Percentiles rank a stretch among this genome's conserved stretches.
Conservation (phyloP, 768 basidiomycete genomes). For the Mycena kentingensis region DNA sequence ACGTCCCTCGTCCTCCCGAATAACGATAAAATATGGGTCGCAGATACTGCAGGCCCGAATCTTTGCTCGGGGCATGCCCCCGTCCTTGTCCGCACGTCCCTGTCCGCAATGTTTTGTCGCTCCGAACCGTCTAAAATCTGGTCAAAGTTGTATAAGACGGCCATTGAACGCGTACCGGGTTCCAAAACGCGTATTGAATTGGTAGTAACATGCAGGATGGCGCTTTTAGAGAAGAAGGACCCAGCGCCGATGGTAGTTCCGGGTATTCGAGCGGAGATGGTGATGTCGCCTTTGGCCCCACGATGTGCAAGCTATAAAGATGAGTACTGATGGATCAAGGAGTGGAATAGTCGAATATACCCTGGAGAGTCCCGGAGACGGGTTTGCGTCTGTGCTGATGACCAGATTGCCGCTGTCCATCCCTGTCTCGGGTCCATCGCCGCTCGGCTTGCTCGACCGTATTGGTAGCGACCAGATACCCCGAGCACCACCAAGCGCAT, state of each 20-base stretch:
- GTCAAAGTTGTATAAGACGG: too few relatives aligned
- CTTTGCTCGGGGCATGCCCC: conserved; percentile 69
- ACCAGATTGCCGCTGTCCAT: conserved; percentile 72
- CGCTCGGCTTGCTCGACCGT: conserved; percentile 61
- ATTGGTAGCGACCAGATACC: conserved; percentile 85
- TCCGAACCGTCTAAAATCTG: conserved; percentile 71
- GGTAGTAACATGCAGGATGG: conserved; percentile 84
- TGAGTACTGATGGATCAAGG: neutral
- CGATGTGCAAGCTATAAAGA: conserved; percentile 1
- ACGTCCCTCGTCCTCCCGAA: conserved; percentile 91
- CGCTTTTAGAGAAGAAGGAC: conserved; percentile 83
- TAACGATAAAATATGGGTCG: conserved; percentile 83
- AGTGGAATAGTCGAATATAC: conserved; percentile 43
- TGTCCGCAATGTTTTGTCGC: conserved; percentile 79
- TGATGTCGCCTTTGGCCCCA: conserved; percentile 56
- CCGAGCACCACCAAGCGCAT: conserved; percentile 75
- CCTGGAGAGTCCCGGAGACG: conserved; percentile 77
- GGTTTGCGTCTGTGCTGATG: conserved; percentile 84
- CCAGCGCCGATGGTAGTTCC: conserved; percentile 82
- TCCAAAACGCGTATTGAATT: conserved; percentile 81
- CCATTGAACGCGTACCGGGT: conserved; percentile 54
- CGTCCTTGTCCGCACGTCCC: too few relatives aligned
- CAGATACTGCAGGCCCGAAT: conserved; percentile 82
- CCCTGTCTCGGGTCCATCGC: conserved; percentile 60
- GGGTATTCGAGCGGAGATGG: conserved; percentile 72